A percentile compares a stretch with the other conserved stretches of the same genome.
phyloP scores from a whole-genome alignment of 139 green algal species.

The Micromonas pusilla region DNA sequence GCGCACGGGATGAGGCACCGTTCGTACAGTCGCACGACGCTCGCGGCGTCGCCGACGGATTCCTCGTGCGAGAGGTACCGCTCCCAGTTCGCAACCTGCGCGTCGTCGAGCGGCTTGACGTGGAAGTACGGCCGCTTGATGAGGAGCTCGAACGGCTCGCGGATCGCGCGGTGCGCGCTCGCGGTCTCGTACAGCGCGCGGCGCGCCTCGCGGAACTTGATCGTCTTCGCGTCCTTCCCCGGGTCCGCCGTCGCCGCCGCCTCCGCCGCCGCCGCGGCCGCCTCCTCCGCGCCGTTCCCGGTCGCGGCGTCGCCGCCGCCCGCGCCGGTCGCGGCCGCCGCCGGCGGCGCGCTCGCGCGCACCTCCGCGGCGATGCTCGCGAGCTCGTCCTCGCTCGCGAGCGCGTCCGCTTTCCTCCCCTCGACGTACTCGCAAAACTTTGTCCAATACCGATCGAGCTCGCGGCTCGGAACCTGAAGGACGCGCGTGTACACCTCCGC shows the following conservation, averaged over 20 bases:
- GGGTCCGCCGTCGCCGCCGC: not conserved
- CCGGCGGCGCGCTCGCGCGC: not conserved
- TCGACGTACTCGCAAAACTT: constrained; percentile 31
- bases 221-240: not conserved
- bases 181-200: constrained; percentile 18
- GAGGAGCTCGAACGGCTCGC: constrained; percentile 54
- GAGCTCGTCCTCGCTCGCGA: constrained; percentile 21
- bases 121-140: constrained; percentile 79
- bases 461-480: constrained; percentile 51
- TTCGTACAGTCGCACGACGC: constrained; percentile 58
- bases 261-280: not conserved
- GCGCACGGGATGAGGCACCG: constrained; percentile 76
- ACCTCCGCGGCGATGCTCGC: constrained; percentile 26
- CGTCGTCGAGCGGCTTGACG: constrained; percentile 65
- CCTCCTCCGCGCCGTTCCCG: constrained; percentile 8
- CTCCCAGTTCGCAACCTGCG: constrained; percentile 68
- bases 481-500: constrained; percentile 53
- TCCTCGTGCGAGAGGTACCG: constrained; percentile 65
- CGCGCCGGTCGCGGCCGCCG: too few relatives aligned
- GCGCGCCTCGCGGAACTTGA: not conserved
- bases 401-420: constrained; percentile 9
- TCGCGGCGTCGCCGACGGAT: constrained; percentile 19
- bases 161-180: constrained; percentile 44
- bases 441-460: constrained; percentile 59
- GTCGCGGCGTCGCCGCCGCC: not conserved